phyloP scores from a whole-genome alignment of 768 basidiomycete species.

The Suillus spraguei region DNA sequence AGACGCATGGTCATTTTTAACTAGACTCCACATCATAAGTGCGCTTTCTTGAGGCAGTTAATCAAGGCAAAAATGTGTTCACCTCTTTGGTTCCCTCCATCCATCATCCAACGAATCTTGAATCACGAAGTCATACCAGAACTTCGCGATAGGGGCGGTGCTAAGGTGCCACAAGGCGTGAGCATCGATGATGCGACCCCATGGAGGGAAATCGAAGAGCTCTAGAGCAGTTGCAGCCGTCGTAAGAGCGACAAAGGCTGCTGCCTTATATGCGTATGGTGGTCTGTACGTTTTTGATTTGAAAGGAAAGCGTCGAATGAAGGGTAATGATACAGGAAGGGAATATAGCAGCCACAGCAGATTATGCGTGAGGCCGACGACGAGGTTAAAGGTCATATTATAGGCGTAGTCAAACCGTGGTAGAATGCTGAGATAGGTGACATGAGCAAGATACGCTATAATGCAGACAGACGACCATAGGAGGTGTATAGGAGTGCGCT shows the following conservation, averaged over 20 bases:
- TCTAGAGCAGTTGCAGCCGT: constrained; percentile 80
- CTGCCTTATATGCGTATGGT: constrained; percentile 52
- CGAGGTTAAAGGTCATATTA: constrained; percentile 86
- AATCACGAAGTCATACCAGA: constrained; percentile 88
- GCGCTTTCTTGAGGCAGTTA: constrained; percentile 1
- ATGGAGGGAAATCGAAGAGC: constrained; percentile 88
- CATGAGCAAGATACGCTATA: constrained; percentile 64
- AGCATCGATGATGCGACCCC: constrained; percentile 77
- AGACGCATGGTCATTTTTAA: constrained; percentile 13
- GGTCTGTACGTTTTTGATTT: constrained; percentile 62
- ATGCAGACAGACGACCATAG: constrained; percentile 57
- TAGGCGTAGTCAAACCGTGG: constrained; percentile 92
- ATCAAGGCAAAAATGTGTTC: constrained; percentile 14
- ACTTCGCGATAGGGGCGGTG: constrained; percentile 73
- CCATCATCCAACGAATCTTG: constrained; percentile 70
- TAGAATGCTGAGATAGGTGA: constrained; percentile 75
- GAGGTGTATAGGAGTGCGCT: constrained; percentile 20
- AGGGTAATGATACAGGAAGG: constrained; percentile 47
- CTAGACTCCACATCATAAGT: constrained; percentile 19
- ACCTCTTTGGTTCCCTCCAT: constrained; percentile 54
- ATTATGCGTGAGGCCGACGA: constrained; percentile 79
- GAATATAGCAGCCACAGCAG: constrained; percentile 79
- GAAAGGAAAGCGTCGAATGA: constrained; percentile 57
- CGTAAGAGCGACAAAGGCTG: constrained; percentile 66
- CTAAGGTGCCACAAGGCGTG: constrained; percentile 92